Conservation (phyloP, 2,329 filamentous ascomycete species). For the Onygenales sp. region DNA sequence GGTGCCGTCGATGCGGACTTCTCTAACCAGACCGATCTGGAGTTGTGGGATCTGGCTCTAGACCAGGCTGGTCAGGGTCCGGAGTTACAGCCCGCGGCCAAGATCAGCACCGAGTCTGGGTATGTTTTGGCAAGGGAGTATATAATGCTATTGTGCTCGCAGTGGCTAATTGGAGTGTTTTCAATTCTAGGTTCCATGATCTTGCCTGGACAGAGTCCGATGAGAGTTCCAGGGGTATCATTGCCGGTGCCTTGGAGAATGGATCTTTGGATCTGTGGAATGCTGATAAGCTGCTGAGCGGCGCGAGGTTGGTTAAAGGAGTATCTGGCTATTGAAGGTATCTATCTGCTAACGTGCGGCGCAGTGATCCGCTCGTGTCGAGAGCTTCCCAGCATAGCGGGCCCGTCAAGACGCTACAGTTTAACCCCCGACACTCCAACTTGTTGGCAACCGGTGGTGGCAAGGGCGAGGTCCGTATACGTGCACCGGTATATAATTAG, state of each 20-base stretch:
- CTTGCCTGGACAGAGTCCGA: conserved; percentile 85
- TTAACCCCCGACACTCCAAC: conserved; percentile 87
- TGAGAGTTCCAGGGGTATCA: conserved; percentile 73
- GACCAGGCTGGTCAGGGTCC: conserved; percentile 65
- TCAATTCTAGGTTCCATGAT: conserved; percentile 70
- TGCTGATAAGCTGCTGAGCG: conserved; percentile 56
- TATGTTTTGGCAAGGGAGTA: conserved; percentile 73
- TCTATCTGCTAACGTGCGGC: not conserved
- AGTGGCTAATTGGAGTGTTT: not conserved
- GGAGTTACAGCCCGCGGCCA: conserved; percentile 77
- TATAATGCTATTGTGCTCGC: conserved; percentile 32
- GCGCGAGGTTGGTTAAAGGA: conserved; percentile 36
- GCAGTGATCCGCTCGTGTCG: conserved; percentile 69
- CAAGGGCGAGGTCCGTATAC: conserved; percentile 61
- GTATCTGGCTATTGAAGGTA: not conserved
- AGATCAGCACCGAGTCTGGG: conserved; percentile 83
- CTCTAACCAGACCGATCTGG: conserved; percentile 91
- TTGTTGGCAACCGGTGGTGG: conserved; percentile 85
- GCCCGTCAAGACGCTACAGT: conserved; percentile 87
- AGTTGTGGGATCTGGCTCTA: conserved; percentile 88
- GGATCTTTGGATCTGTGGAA: conserved; percentile 92
- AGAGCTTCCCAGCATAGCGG: conserved; percentile 84
- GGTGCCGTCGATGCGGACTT: conserved; percentile 96
- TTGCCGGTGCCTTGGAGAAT: conserved; percentile 91
- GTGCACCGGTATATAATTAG: not conserved